These are phyloP conservation scores for Hirschioporus abietinus DNA, from an alignment of 768 basidiomycete genomes.

Conservation along the genomic window DNA sequence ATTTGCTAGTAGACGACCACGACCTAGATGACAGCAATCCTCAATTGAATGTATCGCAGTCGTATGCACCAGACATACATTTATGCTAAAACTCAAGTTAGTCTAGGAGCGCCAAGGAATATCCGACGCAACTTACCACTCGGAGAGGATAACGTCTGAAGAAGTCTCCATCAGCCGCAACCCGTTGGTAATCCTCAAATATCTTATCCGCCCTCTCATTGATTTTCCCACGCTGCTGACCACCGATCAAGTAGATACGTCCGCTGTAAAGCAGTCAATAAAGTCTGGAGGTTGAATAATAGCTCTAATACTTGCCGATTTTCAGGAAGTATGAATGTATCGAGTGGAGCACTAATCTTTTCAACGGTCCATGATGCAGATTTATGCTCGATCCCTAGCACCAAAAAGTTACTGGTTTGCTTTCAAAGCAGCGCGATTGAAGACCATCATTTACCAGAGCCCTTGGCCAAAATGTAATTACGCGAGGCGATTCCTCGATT, in stretches of 20 bases:
- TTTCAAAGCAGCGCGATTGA: not conserved
- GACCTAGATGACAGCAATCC: constrained; percentile 34
- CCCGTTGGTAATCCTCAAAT: constrained; percentile 60
- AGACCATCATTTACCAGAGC: constrained; percentile 16
- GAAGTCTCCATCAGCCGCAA: constrained; percentile 51
- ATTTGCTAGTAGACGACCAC: constrained; percentile 66
- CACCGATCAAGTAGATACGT: constrained; percentile 52
- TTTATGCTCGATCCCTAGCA: not conserved
- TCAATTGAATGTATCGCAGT: not conserved
- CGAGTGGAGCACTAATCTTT: constrained; percentile 14
- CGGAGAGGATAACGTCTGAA: constrained; percentile 73
- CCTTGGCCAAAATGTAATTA: constrained; percentile 12
- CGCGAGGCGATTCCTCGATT: constrained; percentile 21
- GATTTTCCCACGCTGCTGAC: constrained; percentile 22
- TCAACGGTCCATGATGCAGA: not conserved
- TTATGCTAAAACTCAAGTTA: not conserved
- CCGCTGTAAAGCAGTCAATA: constrained; percentile 37
- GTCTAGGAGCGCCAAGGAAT: not conserved
- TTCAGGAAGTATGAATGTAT: constrained; percentile 37
- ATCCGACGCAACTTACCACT: constrained; percentile 38
- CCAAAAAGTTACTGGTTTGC: not conserved
- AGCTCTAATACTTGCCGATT: constrained; percentile 12
- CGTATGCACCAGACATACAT: not conserved
- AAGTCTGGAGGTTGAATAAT: constrained; percentile 5
- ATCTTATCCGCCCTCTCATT: constrained; percentile 47